A percentile compares a stretch with the other conserved stretches of the same genome.
Evolutionary conservation across 257 asterid species (phyloP).

Genomic region (Rauvolfia tetraphylla): DNA sequence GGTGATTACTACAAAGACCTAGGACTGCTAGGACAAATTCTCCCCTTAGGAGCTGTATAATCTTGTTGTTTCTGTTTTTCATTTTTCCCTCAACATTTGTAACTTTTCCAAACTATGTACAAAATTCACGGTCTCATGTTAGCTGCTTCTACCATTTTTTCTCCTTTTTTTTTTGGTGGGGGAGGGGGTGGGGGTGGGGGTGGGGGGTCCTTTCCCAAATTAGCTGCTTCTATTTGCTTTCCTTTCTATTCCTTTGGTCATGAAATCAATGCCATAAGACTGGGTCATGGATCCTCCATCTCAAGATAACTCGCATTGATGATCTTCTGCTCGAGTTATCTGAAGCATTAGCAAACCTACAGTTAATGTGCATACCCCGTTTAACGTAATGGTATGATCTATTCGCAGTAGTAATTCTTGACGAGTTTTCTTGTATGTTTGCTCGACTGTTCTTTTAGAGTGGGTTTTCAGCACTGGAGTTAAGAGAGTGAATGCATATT

Average conservation of each 20-base stretch:
- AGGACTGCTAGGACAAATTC: conserved; percentile 19
- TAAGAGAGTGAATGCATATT: too few species aligned
- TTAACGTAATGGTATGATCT: too few species aligned
- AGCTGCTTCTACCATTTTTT: too few species aligned
- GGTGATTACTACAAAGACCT: conserved; percentile 9
- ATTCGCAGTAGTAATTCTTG: too few species aligned
- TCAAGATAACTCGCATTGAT: not conserved
- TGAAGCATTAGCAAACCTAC: too few species aligned
- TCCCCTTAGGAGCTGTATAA: conserved; percentile 34
- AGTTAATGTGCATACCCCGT: too few species aligned
- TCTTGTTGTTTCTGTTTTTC: conserved; percentile 9
- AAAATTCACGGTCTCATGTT: not conserved
- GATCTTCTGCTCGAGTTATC: not conserved
- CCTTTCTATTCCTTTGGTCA: not conserved
- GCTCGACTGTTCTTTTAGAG: too few species aligned
- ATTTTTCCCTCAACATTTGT: not conserved
- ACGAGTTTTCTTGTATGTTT: too few species aligned
- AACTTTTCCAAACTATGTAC: conserved; percentile 1
- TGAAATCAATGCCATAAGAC: too few species aligned
- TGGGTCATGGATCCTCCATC: not conserved
- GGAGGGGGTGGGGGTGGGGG: too few species aligned
- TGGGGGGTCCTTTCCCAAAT: too few species aligned
- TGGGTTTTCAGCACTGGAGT: too few species aligned
- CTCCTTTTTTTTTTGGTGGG: not conserved
- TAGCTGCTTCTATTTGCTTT: not conserved